Percentiles rank a stretch among this genome's conserved stretches.
Conservation (phyloP, 2,329 filamentous ascomycete genomes). For the Arthrobotrys sphaeroides region DNA sequence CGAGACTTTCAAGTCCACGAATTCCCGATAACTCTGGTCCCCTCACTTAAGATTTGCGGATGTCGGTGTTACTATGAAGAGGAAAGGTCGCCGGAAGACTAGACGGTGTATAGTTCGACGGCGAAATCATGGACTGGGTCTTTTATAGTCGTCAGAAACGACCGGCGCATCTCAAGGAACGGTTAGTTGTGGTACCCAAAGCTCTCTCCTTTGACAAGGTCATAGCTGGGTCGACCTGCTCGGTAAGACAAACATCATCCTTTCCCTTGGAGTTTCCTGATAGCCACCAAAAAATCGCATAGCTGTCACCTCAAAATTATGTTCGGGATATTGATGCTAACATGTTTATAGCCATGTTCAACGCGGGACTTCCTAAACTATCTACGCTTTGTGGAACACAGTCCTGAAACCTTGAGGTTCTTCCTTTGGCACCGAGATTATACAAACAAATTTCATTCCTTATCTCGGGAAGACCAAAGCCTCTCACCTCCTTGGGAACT, state of each 20-base stretch:
- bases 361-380: conserved; percentile 52
- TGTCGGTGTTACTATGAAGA: conserved; percentile 54
- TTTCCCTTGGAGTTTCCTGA: not conserved
- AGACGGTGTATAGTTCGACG: conserved; percentile 54
- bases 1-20: conserved; percentile 26
- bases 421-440: conserved; percentile 52
- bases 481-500: conserved; percentile 47
- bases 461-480: conserved; percentile 31
- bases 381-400: conserved; percentile 52
- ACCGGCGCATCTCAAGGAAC: conserved; percentile 51
- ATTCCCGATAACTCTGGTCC: conserved; percentile 24
- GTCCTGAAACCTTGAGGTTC: conserved; percentile 46
- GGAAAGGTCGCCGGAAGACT: conserved; percentile 53
- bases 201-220: conserved; percentile 51
- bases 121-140: conserved; percentile 54
- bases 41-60: conserved; percentile 37
- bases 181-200: conserved; percentile 51
- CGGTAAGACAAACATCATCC: conserved; percentile 41
- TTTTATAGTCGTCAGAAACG: conserved; percentile 54
- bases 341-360: conserved; percentile 39
- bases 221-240: conserved; percentile 51
- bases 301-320: not conserved
- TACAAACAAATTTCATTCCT: conserved; percentile 40
- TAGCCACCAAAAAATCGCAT: not conserved
- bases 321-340: conserved; percentile 1